Evolutionary conservation across 495 filamentous ascomycete species (phyloP), one percentile per base, ranked within the genome.

Genomic region (Aspergillus conjunctus): DNA sequence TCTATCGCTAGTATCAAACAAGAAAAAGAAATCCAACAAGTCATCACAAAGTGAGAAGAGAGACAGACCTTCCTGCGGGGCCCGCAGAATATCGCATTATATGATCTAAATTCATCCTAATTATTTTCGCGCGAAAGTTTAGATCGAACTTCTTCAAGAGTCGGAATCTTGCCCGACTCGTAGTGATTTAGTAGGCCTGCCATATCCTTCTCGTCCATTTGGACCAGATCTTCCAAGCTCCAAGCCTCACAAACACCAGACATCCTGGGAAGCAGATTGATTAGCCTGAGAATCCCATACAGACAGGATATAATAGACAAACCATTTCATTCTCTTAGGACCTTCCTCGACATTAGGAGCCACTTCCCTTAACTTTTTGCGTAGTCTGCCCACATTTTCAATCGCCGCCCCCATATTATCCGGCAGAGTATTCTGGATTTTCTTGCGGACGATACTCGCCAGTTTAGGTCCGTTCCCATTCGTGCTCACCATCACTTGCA

Each of bases 401-500:
- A 98, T 91, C 0, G 95, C 93, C 18, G 85, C 82, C 1, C 94
- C 94, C 34, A 88, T 85, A 61, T 93, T 89, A 5, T 69, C 64
- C 0, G 95, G 94, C 58, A 98, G 73, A 33, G 77, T 82, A 21
- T 77, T 82, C 14, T 91, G 93, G 62, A 98, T 96, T 70, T 89
- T 85, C 73, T 88, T 84, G 51, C 95, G 77, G 39, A 98, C 87
- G 56, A 93, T 87, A 61, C 88, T 93, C 12, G 94, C 94, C 58
- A 98, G 72, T 75, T 93, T 88, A 1, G 94, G 94, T 0, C 94
- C 94, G 70, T 97, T 98, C 8, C 94, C 94, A 71, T 98, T 98
- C 11, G 94, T 98, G 72, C 88, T 92, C 51, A 98, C 92, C 94
- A 98, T 98, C 62, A 98, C 85, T 80, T 98, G 94, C 61, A 98